Conservation (phyloP, 2,329 filamentous ascomycete genomes). For the Fusarium annulatum region DNA sequence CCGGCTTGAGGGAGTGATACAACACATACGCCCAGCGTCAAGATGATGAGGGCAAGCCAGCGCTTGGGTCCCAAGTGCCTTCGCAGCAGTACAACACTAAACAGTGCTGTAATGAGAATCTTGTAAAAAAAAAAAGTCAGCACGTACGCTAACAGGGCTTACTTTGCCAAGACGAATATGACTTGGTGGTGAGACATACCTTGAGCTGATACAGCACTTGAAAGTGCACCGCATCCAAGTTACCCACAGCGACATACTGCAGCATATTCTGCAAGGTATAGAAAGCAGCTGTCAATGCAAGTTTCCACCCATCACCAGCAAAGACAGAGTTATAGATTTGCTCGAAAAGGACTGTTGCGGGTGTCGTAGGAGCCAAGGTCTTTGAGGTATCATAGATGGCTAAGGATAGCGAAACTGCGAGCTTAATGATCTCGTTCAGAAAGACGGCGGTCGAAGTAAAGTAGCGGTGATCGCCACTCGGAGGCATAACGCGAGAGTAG, state of each 20-base stretch:
- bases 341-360: slow-evolving; percentile 81
- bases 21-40: slow-evolving; percentile 85
- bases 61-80: slow-evolving; percentile 76
- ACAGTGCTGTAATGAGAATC: slow-evolving; percentile 89
- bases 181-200: slow-evolving; percentile 51
- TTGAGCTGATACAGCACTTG: slow-evolving; percentile 95
- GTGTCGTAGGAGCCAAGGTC: slow-evolving; percentile 80
- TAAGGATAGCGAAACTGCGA: slow-evolving; percentile 86
- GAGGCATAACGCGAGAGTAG: slow-evolving; percentile 95
- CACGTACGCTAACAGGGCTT: not conserved
- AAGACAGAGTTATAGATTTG: slow-evolving; percentile 86
- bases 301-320: slow-evolving; percentile 91
- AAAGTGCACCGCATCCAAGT: slow-evolving; percentile 91
- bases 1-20: slow-evolving; percentile 79
- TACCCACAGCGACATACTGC: slow-evolving; percentile 91
- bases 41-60: slow-evolving; percentile 82
- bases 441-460: slow-evolving; percentile 95
- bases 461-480: slow-evolving; percentile 84
- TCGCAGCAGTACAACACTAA: slow-evolving; percentile 82
- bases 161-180: not conserved
- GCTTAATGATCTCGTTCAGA: slow-evolving; percentile 91
- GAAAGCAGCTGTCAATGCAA: slow-evolving; percentile 86
- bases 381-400: slow-evolving; percentile 88
- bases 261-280: slow-evolving; percentile 95
- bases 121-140: slow-evolving; percentile 39